Percentiles rank a stretch among this genome's conserved stretches.
phyloP scores from a whole-genome alignment of 2,329 filamentous ascomycete species.

The Microsporum audouinii region DNA sequence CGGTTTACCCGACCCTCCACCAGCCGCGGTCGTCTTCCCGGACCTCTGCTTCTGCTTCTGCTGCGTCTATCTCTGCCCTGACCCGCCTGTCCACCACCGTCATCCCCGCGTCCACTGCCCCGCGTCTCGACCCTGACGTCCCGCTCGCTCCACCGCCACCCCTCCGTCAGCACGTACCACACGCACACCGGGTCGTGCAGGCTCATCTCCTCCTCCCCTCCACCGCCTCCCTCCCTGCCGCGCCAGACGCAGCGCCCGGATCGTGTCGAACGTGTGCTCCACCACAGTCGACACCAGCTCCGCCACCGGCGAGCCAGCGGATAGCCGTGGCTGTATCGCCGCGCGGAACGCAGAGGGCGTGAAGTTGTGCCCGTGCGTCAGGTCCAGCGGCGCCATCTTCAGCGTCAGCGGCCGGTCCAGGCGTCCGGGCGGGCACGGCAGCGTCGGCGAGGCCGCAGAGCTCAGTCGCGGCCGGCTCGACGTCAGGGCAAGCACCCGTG shows the following conservation, averaged over 20 bases:
- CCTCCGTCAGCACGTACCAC: constrained; percentile 58
- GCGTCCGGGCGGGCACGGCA: constrained; percentile 50
- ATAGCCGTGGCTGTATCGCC: constrained; percentile 51
- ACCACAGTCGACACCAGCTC: constrained; percentile 64
- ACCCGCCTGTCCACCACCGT: constrained; percentile 67
- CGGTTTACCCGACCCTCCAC: constrained; percentile 75
- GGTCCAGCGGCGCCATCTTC: constrained; percentile 63
- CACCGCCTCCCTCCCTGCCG: constrained; percentile 34
- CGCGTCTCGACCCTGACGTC: constrained; percentile 82
- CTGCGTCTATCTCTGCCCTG: constrained; percentile 22
- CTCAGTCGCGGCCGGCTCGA: constrained; percentile 63
- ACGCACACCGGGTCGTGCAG: constrained; percentile 69
- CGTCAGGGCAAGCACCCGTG: constrained; percentile 65
- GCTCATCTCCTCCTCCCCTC: constrained; percentile 39
- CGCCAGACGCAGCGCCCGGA: constrained; percentile 50
- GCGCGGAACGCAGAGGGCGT: constrained; percentile 48
- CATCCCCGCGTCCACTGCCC: constrained; percentile 88
- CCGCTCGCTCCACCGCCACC: constrained; percentile 42
- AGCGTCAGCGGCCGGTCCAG: constrained; percentile 55
- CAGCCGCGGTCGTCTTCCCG: constrained; percentile 59
- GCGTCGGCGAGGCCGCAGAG: constrained; percentile 42
- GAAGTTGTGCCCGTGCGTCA: constrained; percentile 61
- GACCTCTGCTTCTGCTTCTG: constrained; percentile 38
- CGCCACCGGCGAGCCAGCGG: constrained; percentile 64
- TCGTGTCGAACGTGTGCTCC: constrained; percentile 56